phyloP scores from a whole-genome alignment of 2,329 filamentous ascomycete species.

The Xylaria sp. region DNA sequence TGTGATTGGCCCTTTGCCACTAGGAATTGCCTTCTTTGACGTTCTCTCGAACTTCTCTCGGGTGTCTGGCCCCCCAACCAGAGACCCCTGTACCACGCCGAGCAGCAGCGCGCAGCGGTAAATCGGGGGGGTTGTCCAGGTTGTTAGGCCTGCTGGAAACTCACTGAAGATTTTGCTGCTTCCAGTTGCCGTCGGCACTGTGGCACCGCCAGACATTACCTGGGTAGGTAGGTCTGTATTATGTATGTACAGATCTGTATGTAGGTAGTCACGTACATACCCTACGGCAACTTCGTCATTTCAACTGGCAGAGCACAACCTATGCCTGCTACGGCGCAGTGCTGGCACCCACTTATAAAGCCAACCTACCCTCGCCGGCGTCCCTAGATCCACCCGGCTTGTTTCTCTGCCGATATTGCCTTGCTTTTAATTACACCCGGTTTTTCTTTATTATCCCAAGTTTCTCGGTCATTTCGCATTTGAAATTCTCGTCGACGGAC shows the following conservation, averaged over 20 bases:
- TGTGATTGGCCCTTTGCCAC: slow-evolving; percentile 22
- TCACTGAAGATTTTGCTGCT: slow-evolving; percentile 20
- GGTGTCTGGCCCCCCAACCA: slow-evolving; percentile 26
- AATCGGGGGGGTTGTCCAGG: slow-evolving; percentile 9
- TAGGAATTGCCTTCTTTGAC: slow-evolving; percentile 30
- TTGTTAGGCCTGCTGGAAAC: slow-evolving; percentile 8
- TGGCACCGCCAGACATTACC: slow-evolving; percentile 20
- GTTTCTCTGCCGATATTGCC: slow-evolving; percentile 22
- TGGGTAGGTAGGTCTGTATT: too few species aligned
- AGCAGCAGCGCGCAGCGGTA: too few species aligned
- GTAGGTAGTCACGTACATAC: too few species aligned
- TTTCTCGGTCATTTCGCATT: slow-evolving; percentile 11
- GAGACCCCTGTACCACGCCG: slow-evolving; percentile 21
- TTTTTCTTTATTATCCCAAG: slow-evolving; percentile 22
- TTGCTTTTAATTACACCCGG: slow-evolving; percentile 27
- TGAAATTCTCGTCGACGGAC: slow-evolving; percentile 8
- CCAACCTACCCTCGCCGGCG: slow-evolving; percentile 23
- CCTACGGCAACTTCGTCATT: slow-evolving; percentile 27
- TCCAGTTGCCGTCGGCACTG: slow-evolving; percentile 23
- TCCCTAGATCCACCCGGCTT: slow-evolving; percentile 20
- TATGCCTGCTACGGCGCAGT: slow-evolving; percentile 6
- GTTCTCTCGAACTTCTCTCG: slow-evolving; percentile 27
- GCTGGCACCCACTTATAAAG: slow-evolving; percentile 29
- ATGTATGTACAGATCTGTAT: too few species aligned
- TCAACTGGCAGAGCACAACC: slow-evolving; percentile 8